phyloP scores from a whole-genome alignment of 805 yeast genomes.

The Cyberlindnera maclurae region DNA sequence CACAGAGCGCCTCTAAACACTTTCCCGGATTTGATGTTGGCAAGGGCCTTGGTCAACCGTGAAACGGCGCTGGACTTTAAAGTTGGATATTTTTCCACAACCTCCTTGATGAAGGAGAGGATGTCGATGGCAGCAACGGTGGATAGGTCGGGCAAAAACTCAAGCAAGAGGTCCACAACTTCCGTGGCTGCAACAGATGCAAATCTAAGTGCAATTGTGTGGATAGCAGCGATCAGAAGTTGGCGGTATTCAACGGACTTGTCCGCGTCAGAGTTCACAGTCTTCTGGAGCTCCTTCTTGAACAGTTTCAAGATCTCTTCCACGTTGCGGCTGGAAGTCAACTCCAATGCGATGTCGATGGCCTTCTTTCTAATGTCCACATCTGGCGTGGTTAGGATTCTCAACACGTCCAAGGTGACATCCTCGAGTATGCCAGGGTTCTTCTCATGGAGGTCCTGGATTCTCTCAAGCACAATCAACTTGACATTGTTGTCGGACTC shows the following conservation, averaged over 20 bases:
- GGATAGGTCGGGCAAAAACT: constrained; percentile 78
- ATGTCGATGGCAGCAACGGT: constrained; percentile 85
- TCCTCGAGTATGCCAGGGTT: constrained; percentile 83
- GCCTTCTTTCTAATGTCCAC: constrained; percentile 87
- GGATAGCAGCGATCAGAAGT: constrained; percentile 79
- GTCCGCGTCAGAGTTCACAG: constrained; percentile 65
- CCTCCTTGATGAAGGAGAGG: constrained; percentile 87
- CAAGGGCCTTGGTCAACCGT: constrained; percentile 56
- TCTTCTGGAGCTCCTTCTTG: constrained; percentile 81
- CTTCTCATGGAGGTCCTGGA: constrained; percentile 62
- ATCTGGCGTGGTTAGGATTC: constrained; percentile 83
- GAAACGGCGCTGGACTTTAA: constrained; percentile 58
- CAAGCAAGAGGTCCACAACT: constrained; percentile 83
- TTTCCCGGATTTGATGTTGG: constrained; percentile 72
- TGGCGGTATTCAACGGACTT: constrained; percentile 83
- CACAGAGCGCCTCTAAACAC: constrained; percentile 91
- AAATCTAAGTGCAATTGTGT: constrained; percentile 79
- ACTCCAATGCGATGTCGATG: constrained; percentile 70
- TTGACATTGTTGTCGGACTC: constrained; percentile 96
- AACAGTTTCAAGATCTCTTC: constrained; percentile 89
- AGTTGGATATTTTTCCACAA: constrained; percentile 84
- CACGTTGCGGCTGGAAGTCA: constrained; percentile 82
- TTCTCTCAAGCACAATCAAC: constrained; percentile 82
- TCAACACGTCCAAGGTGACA: constrained; percentile 74
- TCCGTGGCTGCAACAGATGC: constrained; percentile 79